These are phyloP conservation scores for Tetrahymena thermophila DNA, from an alignment of 73 alveolate genomes.

Conservation along the genomic window DNA sequence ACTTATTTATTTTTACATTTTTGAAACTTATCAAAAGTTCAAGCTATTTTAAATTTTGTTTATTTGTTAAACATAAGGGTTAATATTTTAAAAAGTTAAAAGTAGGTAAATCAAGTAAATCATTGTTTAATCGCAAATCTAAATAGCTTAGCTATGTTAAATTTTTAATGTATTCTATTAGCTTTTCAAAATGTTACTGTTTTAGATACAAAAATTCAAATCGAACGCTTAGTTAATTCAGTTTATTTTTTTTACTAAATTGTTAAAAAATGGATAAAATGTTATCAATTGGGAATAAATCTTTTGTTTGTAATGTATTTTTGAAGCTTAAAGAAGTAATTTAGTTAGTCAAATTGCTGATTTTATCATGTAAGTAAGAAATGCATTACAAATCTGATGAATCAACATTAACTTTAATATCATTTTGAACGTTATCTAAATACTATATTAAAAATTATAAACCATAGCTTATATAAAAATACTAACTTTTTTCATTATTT, in stretches of 20 bases:
- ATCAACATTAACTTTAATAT: neutral
- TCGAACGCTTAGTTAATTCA: neutral
- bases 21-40: neutral
- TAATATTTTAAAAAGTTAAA: neutral
- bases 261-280: neutral
- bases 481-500: neutral
- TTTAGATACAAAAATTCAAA: neutral
- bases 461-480: neutral
- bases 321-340: neutral
- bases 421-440: neutral
- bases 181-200: neutral
- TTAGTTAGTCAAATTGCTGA: neutral
- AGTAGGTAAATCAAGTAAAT: neutral
- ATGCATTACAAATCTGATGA: neutral
- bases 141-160: neutral
- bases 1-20: neutral
- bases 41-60: neutral
- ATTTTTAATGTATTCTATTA: neutral
- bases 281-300: neutral
- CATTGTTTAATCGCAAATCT: neutral
- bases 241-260: neutral
- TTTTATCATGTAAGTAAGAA: neutral
- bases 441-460: neutral
- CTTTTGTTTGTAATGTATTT: neutral
- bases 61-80: neutral